These are phyloP conservation scores for Aspergillus panamensis DNA, from an alignment of 495 filamentous ascomycete genomes.

Conservation along the genomic window DNA sequence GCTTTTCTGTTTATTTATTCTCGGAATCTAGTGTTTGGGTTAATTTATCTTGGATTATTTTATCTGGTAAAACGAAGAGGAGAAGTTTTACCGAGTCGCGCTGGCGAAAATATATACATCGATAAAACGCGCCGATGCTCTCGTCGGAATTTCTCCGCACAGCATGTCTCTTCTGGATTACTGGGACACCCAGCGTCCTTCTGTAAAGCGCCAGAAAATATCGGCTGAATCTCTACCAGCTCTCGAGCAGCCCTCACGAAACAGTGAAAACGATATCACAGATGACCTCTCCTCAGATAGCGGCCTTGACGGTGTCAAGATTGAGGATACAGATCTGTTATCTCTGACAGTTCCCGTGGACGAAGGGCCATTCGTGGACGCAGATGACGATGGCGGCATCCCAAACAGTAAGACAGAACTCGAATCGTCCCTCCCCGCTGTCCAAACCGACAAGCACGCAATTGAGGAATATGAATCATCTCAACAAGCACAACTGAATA, in stretches of 20 bases:
- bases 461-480: slow-evolving; percentile 77
- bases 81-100: neutral
- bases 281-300: slow-evolving; percentile 11
- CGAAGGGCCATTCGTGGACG: slow-evolving; percentile 23
- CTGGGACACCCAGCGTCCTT: slow-evolving; percentile 38
- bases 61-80: neutral
- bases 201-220: slow-evolving; percentile 35
- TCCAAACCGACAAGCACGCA: slow-evolving; percentile 64
- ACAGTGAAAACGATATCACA: neutral
- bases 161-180: slow-evolving; percentile 45
- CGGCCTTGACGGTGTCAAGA: neutral
- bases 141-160: neutral
- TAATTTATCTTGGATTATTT: neutral
- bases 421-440: slow-evolving; percentile 68
- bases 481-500: slow-evolving; percentile 28
- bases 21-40: neutral
- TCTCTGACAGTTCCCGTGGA: slow-evolving; percentile 7
- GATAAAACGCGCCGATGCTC: slow-evolving; percentile 8
- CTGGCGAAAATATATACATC: slow-evolving; percentile 9
- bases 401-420: slow-evolving; percentile 59
- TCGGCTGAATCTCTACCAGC: neutral
- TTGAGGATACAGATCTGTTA: slow-evolving; percentile 2
- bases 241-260: neutral
- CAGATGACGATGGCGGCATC: slow-evolving; percentile 35
- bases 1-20: neutral